A percentile compares a stretch with the other conserved stretches of the same genome.
phyloP scores from a whole-genome alignment of 2,329 filamentous ascomycete species.

The Septoria petroselini region DNA sequence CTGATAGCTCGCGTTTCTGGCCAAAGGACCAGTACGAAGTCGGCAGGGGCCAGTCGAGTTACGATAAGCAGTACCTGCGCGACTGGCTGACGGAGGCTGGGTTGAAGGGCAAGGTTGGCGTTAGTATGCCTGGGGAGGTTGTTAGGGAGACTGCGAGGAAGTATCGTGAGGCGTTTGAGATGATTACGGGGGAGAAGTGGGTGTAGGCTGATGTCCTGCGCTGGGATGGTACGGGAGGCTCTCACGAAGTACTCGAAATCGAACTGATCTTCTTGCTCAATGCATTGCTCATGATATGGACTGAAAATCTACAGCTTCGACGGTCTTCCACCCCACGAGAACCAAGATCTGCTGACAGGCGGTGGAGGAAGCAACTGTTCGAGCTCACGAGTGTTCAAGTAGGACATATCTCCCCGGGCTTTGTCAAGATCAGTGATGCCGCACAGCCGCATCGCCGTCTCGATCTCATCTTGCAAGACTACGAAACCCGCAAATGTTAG shows the following conservation, averaged over 20 bases:
- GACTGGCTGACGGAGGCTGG: conserved; percentile 76
- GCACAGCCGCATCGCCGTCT: conserved; percentile 64
- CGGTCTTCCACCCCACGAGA: conserved; percentile 22
- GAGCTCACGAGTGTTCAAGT: conserved; percentile 53
- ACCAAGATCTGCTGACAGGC: conserved; percentile 19
- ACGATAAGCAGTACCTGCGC: conserved; percentile 73
- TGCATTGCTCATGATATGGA: background rate
- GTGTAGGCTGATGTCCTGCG: too few relatives aligned
- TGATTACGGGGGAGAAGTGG: conserved; percentile 43
- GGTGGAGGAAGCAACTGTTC: conserved; percentile 49
- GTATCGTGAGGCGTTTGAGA: conserved; percentile 73
- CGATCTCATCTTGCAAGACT: conserved; percentile 57
- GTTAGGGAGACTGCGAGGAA: conserved; percentile 65
- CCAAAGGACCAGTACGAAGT: conserved; percentile 67
- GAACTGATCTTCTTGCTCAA: too few relatives aligned
- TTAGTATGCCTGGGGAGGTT: conserved; percentile 70
- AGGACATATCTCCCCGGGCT: conserved; percentile 56
- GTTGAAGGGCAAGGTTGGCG: conserved; percentile 70
- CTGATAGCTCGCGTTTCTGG: conserved; percentile 79
- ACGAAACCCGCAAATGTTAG: conserved; percentile 14
- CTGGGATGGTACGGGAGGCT: too few relatives aligned
- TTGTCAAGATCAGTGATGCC: conserved; percentile 61
- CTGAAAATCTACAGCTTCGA: conserved; percentile 18
- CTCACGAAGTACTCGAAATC: too few relatives aligned
- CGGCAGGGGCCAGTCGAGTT: conserved; percentile 74